Evolutionary conservation across 163 green algal species (phyloP), one percentile per base, ranked within the genome.

Genomic region (Prototheca cutis): DNA sequence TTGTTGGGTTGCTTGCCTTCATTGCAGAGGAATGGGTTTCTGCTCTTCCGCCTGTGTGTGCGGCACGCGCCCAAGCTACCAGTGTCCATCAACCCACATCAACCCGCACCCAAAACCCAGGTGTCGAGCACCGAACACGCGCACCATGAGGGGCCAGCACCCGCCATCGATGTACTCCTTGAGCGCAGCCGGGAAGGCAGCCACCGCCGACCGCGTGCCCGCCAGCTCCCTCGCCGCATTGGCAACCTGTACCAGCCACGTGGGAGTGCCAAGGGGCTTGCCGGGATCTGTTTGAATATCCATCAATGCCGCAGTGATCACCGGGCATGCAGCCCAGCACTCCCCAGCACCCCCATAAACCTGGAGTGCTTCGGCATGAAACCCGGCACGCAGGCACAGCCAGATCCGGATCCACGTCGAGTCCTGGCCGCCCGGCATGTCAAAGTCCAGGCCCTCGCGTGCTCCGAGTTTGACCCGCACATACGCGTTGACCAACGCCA

Each of bases 371-470:
- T 89, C 77, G 30, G 79, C 66, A 28, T 71, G 52, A 61, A 81
- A 89, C 45, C 87, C 88, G 28, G 80, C 79, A 21, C 88, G 74
- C 31, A 95, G 72, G 63, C 68, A 82, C 49, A 74, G 77, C 69
- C 82, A 95, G 53, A 95, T 70, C 73, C 89, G 69, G 27, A 59
- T 64, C 81, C 79, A 92, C 17, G 70, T 70, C 18, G 84, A 91
- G 74, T 91, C 84, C n/a, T 75, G 34, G 29, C 82, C 82, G 19
- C 78, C 81, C 2, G 73, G 66, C 28, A 59, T 21, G 54, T 87
- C 75, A 66, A 92, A 86, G 71, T 92, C 86, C 47, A 94, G 70
- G 2, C 62, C n/a, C 24, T 48, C 69, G 10, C 51, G 45, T 8
- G 29, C 6, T 5, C n/a, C 61, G 31, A 42, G 47, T 4, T 31